These are phyloP conservation scores for Aspergillus ruber DNA, from an alignment of 2,329 filamentous ascomycete genomes.

Conservation along the genomic window DNA sequence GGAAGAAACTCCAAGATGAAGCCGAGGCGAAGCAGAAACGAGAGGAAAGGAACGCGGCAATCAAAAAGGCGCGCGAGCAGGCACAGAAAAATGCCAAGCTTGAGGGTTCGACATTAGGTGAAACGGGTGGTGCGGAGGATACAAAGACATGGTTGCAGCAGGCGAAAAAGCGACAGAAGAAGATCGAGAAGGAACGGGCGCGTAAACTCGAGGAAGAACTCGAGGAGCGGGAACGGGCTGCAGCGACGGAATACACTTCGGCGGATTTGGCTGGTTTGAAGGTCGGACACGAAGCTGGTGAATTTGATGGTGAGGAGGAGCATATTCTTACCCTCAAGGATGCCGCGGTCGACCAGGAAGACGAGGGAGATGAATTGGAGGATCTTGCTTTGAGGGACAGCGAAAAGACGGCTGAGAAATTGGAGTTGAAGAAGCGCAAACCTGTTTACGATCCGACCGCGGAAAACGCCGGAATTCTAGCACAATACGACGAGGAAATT, in stretches of 20 bases:
- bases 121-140: constrained; percentile 63
- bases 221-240: constrained; percentile 59
- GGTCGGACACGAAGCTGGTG: constrained; percentile 77
- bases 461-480: constrained; percentile 62
- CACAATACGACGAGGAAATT: constrained; percentile 95
- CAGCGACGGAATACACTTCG: constrained; percentile 70
- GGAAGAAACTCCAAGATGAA: constrained; percentile 61
- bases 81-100: constrained; percentile 70
- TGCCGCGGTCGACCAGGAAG: constrained; percentile 74
- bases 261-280: constrained; percentile 84
- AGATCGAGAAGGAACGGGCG: constrained; percentile 68
- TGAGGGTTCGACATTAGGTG: constrained; percentile 77
- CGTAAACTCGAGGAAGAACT: constrained; percentile 67
- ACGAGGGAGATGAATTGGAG: constrained; percentile 77
- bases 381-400: constrained; percentile 37
- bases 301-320: constrained; percentile 72
- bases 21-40: constrained; percentile 65
- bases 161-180: constrained; percentile 90
- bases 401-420: constrained; percentile 52
- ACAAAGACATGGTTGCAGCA: constrained; percentile 81
- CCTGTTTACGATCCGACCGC: constrained; percentile 81
- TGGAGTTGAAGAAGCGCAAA: constrained; percentile 85
- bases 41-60: constrained; percentile 71
- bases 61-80: constrained; percentile 80
- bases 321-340: constrained; percentile 95